Conservation (phyloP, 2,329 filamentous ascomycete species). For the Chrysosporium keratinophilum region DNA sequence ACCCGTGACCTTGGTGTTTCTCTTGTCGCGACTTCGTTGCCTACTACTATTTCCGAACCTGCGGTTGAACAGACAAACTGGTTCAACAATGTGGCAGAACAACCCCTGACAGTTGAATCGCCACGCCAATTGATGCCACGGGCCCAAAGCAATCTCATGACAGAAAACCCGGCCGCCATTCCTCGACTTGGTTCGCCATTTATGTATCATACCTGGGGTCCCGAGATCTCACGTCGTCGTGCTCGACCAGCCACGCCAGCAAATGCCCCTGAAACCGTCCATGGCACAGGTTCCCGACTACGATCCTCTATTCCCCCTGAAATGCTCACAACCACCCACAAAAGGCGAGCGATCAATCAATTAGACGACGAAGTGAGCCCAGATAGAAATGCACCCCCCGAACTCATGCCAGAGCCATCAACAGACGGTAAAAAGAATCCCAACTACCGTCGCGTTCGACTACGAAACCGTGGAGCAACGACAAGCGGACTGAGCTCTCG, state of each 20-base stretch:
- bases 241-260: conserved; percentile 25
- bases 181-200: conserved; percentile 42
- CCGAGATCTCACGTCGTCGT: conserved; percentile 29
- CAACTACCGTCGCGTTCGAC: conserved; percentile 47
- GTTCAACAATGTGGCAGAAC: conserved; percentile 25
- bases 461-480: conserved; percentile 53
- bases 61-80: conserved; percentile 23
- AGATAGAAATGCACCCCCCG: conserved; percentile 32
- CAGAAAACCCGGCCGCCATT: conserved; percentile 20
- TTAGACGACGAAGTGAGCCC: conserved; percentile 43
- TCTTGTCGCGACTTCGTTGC: conserved; percentile 34
- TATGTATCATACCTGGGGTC: conserved; percentile 42
- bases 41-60: conserved; percentile 24
- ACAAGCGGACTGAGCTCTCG: conserved; percentile 40
- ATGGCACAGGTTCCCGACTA: conserved; percentile 35
- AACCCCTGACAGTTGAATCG: background rate
- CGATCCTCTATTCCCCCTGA: conserved; percentile 48
- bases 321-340: conserved; percentile 44
- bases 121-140: conserved; percentile 12
- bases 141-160: background rate
- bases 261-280: conserved; percentile 36
- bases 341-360: conserved; percentile 48
- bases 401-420: conserved; percentile 26
- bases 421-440: conserved; percentile 33
- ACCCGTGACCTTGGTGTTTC: conserved; percentile 39